A percentile compares a stretch with the other conserved stretches of the same genome.
phyloP scores from a whole-genome alignment of 2,329 filamentous ascomycete species.

The Fusarium pseudoanthophilum region DNA sequence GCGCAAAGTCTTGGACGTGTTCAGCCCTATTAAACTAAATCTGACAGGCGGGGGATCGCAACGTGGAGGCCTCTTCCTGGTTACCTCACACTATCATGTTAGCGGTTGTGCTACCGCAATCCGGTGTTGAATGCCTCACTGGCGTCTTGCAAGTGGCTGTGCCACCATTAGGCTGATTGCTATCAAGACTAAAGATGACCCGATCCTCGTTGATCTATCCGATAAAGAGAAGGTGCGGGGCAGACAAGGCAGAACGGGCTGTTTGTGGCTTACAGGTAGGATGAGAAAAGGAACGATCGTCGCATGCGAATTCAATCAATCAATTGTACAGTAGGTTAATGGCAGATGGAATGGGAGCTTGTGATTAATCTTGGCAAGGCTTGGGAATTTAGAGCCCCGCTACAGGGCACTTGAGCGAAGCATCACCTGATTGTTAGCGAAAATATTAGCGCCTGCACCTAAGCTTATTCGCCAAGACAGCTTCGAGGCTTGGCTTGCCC shows the following conservation, averaged over 20 bases:
- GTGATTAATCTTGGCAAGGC: background rate
- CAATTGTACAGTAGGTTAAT: no score
- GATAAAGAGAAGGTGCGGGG: background rate
- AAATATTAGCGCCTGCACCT: background rate
- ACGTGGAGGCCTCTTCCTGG: constrained; percentile 11
- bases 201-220: background rate
- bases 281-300: no score
- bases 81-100: background rate
- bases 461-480: background rate
- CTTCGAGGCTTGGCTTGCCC: background rate
- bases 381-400: no score
- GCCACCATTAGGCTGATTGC: background rate
- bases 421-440: background rate
- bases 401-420: background rate
- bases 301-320: background rate
- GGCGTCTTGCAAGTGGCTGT: background rate
- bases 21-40: constrained; percentile 6
- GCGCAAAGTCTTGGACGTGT: background rate
- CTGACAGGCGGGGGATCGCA: background rate
- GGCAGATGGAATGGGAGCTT: background rate
- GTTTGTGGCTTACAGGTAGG: background rate
- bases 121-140: background rate
- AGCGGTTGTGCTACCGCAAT: background rate
- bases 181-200: background rate
- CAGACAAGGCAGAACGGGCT: background rate